Base-by-base conservation (phyloP, 1,284 basidiomycete species). In the Cutaneotrichosporon sp. region DNA sequence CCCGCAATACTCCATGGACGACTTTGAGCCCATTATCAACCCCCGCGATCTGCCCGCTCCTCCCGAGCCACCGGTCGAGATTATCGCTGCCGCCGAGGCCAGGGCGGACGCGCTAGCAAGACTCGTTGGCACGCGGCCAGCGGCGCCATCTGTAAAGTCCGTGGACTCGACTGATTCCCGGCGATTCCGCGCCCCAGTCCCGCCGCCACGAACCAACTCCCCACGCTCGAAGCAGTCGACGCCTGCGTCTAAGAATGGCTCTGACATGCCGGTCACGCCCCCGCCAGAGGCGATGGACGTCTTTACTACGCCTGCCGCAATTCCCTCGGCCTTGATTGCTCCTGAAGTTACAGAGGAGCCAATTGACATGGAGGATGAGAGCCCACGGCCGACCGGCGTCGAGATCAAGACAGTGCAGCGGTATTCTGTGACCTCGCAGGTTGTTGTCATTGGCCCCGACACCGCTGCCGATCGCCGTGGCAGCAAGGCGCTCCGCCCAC, bases 81-180 rank as follows among this genome's bases (percentile, higher is more conserved):
- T 47, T 3, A 26, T 17, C 9, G 39, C 38, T 10, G 52, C 52
- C 0, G 46, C 46, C 9, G 46, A 52, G 16, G 50, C 54, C 10
- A 41, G 54, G 3, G 46, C 50, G 7, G 50, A 47, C 16, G 54
- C 54, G 6, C 47, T 56, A n/a, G 41, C 37, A 2, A 39, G 46
- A 4, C 46, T 55, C 19, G 35, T 51, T 16, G 54, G 53, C 19
- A 33, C 32, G 10, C 24, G 24, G 14, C 26, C 38, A 9, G 33
- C 37, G 5, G 35, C 46, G n/a, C 4, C 46, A 3, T 38, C 46
- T 27, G 16, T 44, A 17, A 31, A 44, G 12, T 46, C 45, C 17
- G 24, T 22, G 8, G 45, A 46, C 27, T 46, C 32, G 24, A 24
- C 20, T 14, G 32, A 16, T 19, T 35, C 45, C 9, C 45, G 22